These are phyloP conservation scores for Gautieria morchelliformis DNA, from an alignment of 768 basidiomycete genomes.

Conservation along the genomic window DNA sequence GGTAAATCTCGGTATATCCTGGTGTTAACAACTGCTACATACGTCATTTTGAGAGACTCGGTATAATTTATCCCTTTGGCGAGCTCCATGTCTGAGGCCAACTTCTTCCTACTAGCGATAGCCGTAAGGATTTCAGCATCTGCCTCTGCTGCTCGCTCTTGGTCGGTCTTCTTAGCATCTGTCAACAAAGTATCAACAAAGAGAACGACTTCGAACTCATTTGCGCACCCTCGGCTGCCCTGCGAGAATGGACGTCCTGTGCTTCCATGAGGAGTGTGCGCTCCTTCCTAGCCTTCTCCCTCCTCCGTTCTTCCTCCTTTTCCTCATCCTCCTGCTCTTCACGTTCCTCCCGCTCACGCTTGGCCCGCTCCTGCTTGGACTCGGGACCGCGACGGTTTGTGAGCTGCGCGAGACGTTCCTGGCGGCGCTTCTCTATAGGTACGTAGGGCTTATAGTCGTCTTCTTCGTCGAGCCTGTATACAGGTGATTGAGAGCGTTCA, in stretches of 20 bases:
- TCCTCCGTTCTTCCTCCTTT: constrained; percentile 65
- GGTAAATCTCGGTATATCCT: constrained; percentile 4
- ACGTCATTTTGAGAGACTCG: constrained; percentile 78
- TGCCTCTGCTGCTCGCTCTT: constrained; percentile 77
- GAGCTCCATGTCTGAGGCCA: constrained; percentile 87
- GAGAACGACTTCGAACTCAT: not conserved
- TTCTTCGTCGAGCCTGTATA: constrained; percentile 54
- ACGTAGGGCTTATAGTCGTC: constrained; percentile 76
- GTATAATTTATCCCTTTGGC: constrained; percentile 90
- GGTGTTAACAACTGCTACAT: constrained; percentile 17
- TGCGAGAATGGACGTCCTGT: constrained; percentile 84
- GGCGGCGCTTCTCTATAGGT: constrained; percentile 75
- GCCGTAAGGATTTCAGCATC: constrained; percentile 90
- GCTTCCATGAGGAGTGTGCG: constrained; percentile 86
- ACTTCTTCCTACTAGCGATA: constrained; percentile 81
- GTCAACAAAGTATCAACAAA: not conserved
- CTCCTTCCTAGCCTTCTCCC: constrained; percentile 73
- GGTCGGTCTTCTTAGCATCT: constrained; percentile 83
- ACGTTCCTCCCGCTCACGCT: constrained; percentile 43
- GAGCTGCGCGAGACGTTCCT: constrained; percentile 71
- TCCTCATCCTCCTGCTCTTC: constrained; percentile 60
- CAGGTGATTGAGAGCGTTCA: constrained; percentile 44
- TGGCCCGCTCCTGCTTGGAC: constrained; percentile 41
- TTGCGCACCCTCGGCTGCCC: constrained; percentile 65
- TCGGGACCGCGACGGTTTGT: constrained; percentile 45